These are phyloP conservation scores for Fusarium concolor DNA, from an alignment of 2,329 filamentous ascomycete species.

Conservation along the genomic window DNA sequence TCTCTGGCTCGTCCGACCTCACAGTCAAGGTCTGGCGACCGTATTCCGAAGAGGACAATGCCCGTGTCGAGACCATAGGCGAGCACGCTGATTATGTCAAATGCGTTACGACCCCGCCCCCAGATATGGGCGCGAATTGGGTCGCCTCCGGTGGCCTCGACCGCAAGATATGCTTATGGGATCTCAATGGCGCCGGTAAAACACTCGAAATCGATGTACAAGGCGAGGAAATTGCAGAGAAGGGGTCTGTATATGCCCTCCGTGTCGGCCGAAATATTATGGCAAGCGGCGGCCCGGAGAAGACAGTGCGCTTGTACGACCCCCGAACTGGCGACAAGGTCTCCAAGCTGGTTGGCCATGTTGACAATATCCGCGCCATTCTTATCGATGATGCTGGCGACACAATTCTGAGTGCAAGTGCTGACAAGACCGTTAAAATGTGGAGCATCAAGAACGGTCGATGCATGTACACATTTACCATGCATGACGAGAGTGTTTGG, in stretches of 20 bases:
- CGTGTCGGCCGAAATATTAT: slow-evolving; percentile 83
- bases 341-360: slow-evolving; percentile 96
- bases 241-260: slow-evolving; percentile 95
- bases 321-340: slow-evolving; percentile 87
- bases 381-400: slow-evolving; percentile 89
- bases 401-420: slow-evolving; percentile 92
- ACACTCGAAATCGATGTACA: slow-evolving; percentile 86
- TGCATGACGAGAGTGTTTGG: slow-evolving; percentile 99
- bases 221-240: slow-evolving; percentile 85
- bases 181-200: slow-evolving; percentile 87
- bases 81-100: slow-evolving; percentile 98
- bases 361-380: slow-evolving; percentile 92
- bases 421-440: slow-evolving; percentile 96
- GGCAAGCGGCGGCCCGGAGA: slow-evolving; percentile 93
- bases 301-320: slow-evolving; percentile 93
- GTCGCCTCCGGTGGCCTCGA: slow-evolving; percentile 94
- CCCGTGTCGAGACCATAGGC: slow-evolving; percentile 76
- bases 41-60: slow-evolving; percentile 67
- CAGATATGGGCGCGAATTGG: slow-evolving; percentile 76
- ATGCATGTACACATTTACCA: slow-evolving; percentile 97
- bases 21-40: slow-evolving; percentile 95
- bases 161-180: slow-evolving; percentile 92
- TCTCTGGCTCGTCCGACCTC: slow-evolving; percentile 93
- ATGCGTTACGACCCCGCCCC: slow-evolving; percentile 81
- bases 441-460: slow-evolving; percentile 96